Percentiles rank a stretch among this genome's conserved stretches.
phyloP scores from a whole-genome alignment of 2,329 filamentous ascomycete species.

The Pseudocercospora musae region DNA sequence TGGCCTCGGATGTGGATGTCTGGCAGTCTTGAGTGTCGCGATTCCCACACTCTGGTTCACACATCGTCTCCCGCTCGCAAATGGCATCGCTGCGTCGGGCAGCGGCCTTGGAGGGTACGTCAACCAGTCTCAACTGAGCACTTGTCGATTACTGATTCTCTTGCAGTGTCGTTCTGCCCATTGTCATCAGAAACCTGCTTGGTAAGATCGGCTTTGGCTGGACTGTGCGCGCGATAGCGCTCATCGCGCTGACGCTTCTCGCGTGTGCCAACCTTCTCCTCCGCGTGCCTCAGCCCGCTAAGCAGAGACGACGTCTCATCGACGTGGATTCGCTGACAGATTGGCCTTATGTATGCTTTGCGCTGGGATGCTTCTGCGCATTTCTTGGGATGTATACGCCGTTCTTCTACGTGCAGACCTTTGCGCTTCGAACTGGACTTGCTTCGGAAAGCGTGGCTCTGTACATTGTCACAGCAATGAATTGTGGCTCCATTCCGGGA shows the following conservation, averaged over 20 bases:
- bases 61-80: slow-evolving; percentile 38
- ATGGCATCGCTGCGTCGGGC: slow-evolving; percentile 42
- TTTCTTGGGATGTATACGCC: slow-evolving; percentile 39
- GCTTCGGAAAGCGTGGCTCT: slow-evolving; percentile 49
- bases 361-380: slow-evolving; percentile 47
- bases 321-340: slow-evolving; percentile 45
- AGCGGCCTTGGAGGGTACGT: slow-evolving; percentile 39
- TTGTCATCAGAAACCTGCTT: slow-evolving; percentile 6
- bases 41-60: slow-evolving; percentile 45
- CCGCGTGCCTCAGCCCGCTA: neutral
- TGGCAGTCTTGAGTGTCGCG: slow-evolving; percentile 42
- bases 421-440: slow-evolving; percentile 53
- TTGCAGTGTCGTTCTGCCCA: slow-evolving; percentile 12
- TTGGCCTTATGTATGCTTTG: slow-evolving; percentile 42
- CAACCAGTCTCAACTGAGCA: neutral
- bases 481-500: slow-evolving; percentile 56
- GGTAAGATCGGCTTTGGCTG: slow-evolving; percentile 11
- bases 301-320: slow-evolving; percentile 29
- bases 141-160: neutral
- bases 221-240: slow-evolving; percentile 10
- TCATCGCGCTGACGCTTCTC: slow-evolving; percentile 11
- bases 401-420: slow-evolving; percentile 57
- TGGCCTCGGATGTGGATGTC: slow-evolving; percentile 40
- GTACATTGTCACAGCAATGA: slow-evolving; percentile 64
- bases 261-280: neutral